Percentiles rank a stretch among this genome's conserved stretches.
phyloP scores from a whole-genome alignment of 2,329 filamentous ascomycete species.

The Fusarium scirpi region DNA sequence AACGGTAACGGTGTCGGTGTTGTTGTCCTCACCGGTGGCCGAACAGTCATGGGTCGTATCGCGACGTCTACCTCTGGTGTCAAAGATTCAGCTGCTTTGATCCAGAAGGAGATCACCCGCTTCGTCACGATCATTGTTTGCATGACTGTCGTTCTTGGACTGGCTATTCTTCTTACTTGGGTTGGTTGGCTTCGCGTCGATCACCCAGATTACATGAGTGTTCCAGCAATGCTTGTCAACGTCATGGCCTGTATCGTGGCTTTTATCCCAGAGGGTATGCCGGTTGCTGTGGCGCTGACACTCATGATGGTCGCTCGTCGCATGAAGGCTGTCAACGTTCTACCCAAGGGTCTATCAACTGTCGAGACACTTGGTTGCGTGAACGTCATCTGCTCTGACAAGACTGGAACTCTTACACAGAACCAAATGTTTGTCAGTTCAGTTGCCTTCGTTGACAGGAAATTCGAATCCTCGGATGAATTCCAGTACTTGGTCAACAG shows the following conservation, averaged over 20 bases:
- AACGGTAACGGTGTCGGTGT: conserved; percentile 56
- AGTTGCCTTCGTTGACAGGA: conserved; percentile 52
- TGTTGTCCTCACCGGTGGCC: conserved; percentile 55
- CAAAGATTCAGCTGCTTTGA: conserved; percentile 55
- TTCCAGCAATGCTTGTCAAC: conserved; percentile 59
- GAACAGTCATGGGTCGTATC: conserved; percentile 58
- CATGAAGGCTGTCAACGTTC: conserved; percentile 58
- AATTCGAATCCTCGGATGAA: conserved; percentile 44
- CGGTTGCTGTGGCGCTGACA: conserved; percentile 55
- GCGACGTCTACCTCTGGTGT: conserved; percentile 53
- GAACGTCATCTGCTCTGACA: conserved; percentile 59
- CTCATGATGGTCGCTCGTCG: conserved; percentile 57
- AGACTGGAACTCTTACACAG: conserved; percentile 58
- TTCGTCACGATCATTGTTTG: conserved; percentile 58
- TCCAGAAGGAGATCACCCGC: conserved; percentile 57
- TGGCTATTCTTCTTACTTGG: conserved; percentile 60
- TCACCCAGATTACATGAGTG: conserved; percentile 55
- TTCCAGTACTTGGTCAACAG: conserved; percentile 34
- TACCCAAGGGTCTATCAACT: conserved; percentile 57
- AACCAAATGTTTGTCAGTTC: conserved; percentile 60
- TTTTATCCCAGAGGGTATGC: conserved; percentile 57
- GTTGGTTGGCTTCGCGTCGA: conserved; percentile 55
- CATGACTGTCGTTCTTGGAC: conserved; percentile 54
- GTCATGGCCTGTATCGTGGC: conserved; percentile 59
- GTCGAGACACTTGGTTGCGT: conserved; percentile 59